Evolutionary conservation across 2,329 filamentous ascomycete species (phyloP), one percentile per base, ranked within the genome.

Genomic region (Coniochaeta ligniaria): DNA sequence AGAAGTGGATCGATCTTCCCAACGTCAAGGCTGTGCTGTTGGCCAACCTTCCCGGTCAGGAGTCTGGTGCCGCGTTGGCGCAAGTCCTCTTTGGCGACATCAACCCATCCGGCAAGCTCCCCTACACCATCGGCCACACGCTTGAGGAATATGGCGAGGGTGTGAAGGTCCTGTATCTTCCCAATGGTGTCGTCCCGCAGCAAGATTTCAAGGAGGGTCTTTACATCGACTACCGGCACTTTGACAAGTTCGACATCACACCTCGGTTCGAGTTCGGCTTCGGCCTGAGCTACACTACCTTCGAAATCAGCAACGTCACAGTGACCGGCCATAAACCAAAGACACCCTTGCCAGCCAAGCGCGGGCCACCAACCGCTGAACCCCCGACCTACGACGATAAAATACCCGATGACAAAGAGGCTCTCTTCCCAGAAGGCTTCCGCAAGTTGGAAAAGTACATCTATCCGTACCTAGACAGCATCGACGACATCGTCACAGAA

Each of bases 241-340:
- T 97, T 66, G 92, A 96, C 77, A 90, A 89, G 70, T 74, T 88
- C 60, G 78, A 81, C 60, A 87, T 95, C 62, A 79, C 80, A 6
- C 93, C 93, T 0, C 88, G 90, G 1, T 97, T 88, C 70, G 89
- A 91, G 55, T 97, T 97, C 67, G 93, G 94, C 0, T 93, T 87
- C 62, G 94, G 93, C 0, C 81, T 97, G 1, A 91, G 87, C 59
- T 96, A 95, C 76, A 92, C 91, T 0, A 82, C 75, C 0, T 96
- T 94, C 71, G 75, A 83, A 14, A 81, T 91, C 60, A 79, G 78
- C 12, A 80, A 83, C 35, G 67, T 84, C 14, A 73, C 77, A 9
- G 73, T 89, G 57, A 71, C 73, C 20, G 65, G 73, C 22, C 63
- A 80, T 22, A 79, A 78, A 57, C 66, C 72, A 7, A 88, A 86